Base-by-base conservation (phyloP, 2,329 filamentous ascomycete genomes). In the Colletotrichum ledebouriae region DNA sequence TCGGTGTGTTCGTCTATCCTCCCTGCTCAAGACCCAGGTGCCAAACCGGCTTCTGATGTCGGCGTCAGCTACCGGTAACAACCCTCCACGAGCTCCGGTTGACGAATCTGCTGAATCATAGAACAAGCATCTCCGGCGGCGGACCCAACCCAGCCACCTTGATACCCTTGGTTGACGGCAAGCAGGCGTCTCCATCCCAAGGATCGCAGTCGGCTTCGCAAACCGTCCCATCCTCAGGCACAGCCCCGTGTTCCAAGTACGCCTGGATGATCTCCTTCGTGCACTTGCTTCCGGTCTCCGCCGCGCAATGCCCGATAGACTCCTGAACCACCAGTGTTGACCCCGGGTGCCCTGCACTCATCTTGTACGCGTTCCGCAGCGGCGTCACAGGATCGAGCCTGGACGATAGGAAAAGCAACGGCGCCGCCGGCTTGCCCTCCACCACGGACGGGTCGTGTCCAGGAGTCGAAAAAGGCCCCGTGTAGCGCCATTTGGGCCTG, bases 351-450 rank as follows among this genome's bases (percentile, higher is more conserved):
- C 55, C 20, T 39, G 50, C 58, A 6, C 75, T 71, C 72, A 76
- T 77, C 37, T 59, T 64, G 6, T 69, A 73, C 42, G 81, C 75
- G 74, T 83, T 78, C 66, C 78, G 58, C 42, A 81, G 70, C 5
- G 84, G 84, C 29, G 84, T 85, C 11, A 84, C 80, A 12, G 84
- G 84, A 63, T 85, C 83, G 6, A 80, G 76, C 6, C 76, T 70
- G 60, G 80, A 82, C 11, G 79, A 77, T 3, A 85, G 69, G 72
- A 84, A 84, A 33, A 86, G 72, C 29, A 85, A 68, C 4, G 84
- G 83, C 4, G 80, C 79, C 0, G 74, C 73, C 0, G 83, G 83
- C 44, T 71, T 76, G 7, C 75, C 79, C 12, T 70, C 69, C 2
- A 70, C 63, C 2, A 73, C n/a, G 29, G 71, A 41, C 9, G 77